Evolutionary conservation across 345 rosid genomes (phyloP), one percentile per base, ranked within the genome.

Genomic region (Lumnitzera littorea): DNA sequence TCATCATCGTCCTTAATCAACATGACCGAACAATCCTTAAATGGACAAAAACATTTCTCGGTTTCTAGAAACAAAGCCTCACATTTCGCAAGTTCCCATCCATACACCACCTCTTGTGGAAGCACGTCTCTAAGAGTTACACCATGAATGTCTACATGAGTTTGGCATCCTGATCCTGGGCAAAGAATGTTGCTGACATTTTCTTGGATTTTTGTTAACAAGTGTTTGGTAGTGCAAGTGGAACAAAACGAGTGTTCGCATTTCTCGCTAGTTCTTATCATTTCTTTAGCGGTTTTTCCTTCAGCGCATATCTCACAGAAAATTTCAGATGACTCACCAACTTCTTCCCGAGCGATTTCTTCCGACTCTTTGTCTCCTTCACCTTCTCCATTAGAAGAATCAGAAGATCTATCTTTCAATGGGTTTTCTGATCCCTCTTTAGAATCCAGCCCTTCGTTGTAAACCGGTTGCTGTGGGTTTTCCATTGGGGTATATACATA

Each of bases 41-140:
- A 88, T 13, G 96, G 97, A 58, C 97, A 91, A 46, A 85, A 88
- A 53, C 67, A 62, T 25, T 67, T 82, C 53, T 71, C 69, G n/a
- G 61, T 57, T 1, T 55, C 58, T 5, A 57, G 24, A 24, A 91
- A 71, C 70, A 78, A 11, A 24, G 76, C 80, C 67, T 71, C 74
- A 49, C 88, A 75, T 27, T 78, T 62, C 1, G 69, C 66, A 11
- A 76, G 70, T 68, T 74, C 87, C 97, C 96, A 91, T 2, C 65
- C 64, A 53, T 73, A 82, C 62, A 81, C 48, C 51, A 86, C 82
- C 3, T 13, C 66, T 41, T 61, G 65, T 0, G 91, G 74, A 24
- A 91, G 75, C 55, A 10, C 16, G 12, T 52, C 55, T 9, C 43
- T 7, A 36, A 36, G 10, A 36, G 10, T 36, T 36, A 1, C 43